Base-by-base conservation (phyloP, 2,329 filamentous ascomycete genomes). In the Teratosphaeria nubilosa region DNA sequence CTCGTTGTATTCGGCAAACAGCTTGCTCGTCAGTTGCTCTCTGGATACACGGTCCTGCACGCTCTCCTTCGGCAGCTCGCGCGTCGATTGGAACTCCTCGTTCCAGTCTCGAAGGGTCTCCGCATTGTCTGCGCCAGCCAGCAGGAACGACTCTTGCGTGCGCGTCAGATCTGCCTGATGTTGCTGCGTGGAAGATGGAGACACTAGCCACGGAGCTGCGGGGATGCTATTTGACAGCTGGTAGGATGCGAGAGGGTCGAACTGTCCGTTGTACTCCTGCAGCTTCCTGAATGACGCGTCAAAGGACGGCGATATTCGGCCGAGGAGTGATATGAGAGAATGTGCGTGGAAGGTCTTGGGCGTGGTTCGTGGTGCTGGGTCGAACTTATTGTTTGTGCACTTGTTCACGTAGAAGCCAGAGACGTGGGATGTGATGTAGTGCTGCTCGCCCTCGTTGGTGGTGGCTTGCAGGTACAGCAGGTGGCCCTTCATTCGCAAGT, bases 81-180 rank as follows among this genome's bases (percentile, higher is more conserved):
- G 86, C 11, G 94, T 96, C 1, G 92, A 96, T 74, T 99, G 94
- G 71, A 99, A 95, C 71, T 99, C 94, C 73, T 99, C 94, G 68
- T 99, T 99, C 92, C 95, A 99, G 74, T 99, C 94, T 59, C 94
- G 85, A 62, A 99, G 79, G 4, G 91, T 96, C 70, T 99, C 94
- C 0, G 90, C 90, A 71, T 92, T 96, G 69, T 99, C 94, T 27
- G 91, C 86, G 31, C 95, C 95, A 22, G 89, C 84, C 60, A 97
- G 85, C 60, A 99, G 78, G 71, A 90, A 96, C 54, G 88, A 89
- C 78, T 99, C 94, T 75, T 99, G 94, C 24, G 91, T 89, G 57
- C 95, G 85, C 24, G 91, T 90, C 62, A 91, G 82, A 72, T 99
- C 94, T 25, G 91, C 73, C 68, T 87, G 83, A 72, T 99, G 94